Evolutionary conservation across 2,329 filamentous ascomycete species (phyloP).

Genomic region (Chaetothyriales sp.): DNA sequence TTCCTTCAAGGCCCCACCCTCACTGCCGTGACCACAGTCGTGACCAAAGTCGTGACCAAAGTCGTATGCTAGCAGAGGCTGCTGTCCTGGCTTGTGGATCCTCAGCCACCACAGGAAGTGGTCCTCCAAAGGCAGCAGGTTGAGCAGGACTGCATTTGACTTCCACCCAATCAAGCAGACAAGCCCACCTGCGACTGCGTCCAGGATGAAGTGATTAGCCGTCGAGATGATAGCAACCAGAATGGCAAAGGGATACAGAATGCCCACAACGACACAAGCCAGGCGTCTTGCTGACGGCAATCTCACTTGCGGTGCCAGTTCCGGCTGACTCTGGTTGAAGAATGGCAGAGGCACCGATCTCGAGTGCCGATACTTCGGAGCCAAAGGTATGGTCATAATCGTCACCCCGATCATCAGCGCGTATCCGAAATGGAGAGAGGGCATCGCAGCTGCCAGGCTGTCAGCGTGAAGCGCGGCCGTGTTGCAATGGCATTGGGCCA

Average conservation of each 20-base stretch:
- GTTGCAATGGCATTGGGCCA: not conserved
- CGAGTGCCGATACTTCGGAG: constrained; percentile 38
- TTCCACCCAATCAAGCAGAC: constrained; percentile 54
- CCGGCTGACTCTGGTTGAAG: constrained; percentile 19
- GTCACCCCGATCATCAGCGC: constrained; percentile 59
- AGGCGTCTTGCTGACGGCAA: constrained; percentile 40
- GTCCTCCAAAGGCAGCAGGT: constrained; percentile 53
- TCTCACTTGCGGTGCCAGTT: constrained; percentile 23
- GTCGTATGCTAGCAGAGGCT: constrained; percentile 1
- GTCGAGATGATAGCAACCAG: constrained; percentile 56
- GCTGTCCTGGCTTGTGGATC: constrained; percentile 47
- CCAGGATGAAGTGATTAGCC: constrained; percentile 59
- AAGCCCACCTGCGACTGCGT: constrained; percentile 53
- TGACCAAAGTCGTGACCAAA: not conserved
- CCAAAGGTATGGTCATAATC: constrained; percentile 51
- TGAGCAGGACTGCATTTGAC: constrained; percentile 42
- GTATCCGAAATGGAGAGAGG: constrained; percentile 62
- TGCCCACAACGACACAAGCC: constrained; percentile 38
- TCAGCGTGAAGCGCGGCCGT: not conserved
- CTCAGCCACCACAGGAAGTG: constrained; percentile 51
- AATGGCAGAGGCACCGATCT: constrained; percentile 22
- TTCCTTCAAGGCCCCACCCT: not conserved
- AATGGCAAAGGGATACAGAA: constrained; percentile 52
- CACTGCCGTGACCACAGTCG: not conserved
- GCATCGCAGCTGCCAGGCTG: constrained; percentile 49